Conservation (phyloP, 1,139 yeast genomes). For the Hyphopichia wangnamkhiaoensis region DNA sequence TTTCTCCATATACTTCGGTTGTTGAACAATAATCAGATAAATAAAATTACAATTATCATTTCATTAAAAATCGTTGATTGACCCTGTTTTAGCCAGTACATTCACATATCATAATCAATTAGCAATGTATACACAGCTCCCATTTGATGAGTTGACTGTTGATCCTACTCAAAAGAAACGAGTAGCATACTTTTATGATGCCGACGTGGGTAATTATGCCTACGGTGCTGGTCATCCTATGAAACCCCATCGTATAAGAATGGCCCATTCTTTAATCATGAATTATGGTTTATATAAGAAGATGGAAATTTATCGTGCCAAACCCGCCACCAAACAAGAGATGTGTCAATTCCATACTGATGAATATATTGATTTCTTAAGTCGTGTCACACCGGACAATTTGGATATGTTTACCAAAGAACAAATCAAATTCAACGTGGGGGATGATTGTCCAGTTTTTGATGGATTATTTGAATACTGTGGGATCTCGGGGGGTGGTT, state of each 20-base stretch:
- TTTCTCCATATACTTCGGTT: no score
- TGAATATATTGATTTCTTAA: constrained; percentile 91
- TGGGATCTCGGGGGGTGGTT: constrained; percentile 93
- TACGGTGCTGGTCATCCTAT: constrained; percentile 98
- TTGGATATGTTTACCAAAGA: constrained; percentile 89
- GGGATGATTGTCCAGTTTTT: constrained; percentile 96
- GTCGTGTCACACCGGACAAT: constrained; percentile 93
- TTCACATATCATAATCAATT: no score
- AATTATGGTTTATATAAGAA: constrained; percentile 94
- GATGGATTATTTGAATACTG: constrained; percentile 96
- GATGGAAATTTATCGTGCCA: constrained; percentile 96
- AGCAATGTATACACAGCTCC: constrained; percentile 45
- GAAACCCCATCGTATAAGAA: constrained; percentile 98
- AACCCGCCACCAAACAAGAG: constrained; percentile 97
- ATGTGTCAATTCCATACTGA: constrained; percentile 99
- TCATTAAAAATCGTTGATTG: no score
- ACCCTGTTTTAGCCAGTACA: no score
- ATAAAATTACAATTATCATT: no score
- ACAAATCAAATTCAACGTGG: constrained; percentile 92
- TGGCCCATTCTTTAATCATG: constrained; percentile 97
- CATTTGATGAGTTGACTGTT: constrained; percentile 48
- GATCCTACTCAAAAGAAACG: constrained; percentile 43
- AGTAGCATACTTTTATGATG: constrained; percentile 51
- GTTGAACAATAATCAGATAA: no score
- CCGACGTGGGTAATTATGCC: constrained; percentile 96